Evolutionary conservation across 768 basidiomycete species (phyloP), one percentile per base, ranked within the genome.

Genomic region (Collybia mongolica): DNA sequence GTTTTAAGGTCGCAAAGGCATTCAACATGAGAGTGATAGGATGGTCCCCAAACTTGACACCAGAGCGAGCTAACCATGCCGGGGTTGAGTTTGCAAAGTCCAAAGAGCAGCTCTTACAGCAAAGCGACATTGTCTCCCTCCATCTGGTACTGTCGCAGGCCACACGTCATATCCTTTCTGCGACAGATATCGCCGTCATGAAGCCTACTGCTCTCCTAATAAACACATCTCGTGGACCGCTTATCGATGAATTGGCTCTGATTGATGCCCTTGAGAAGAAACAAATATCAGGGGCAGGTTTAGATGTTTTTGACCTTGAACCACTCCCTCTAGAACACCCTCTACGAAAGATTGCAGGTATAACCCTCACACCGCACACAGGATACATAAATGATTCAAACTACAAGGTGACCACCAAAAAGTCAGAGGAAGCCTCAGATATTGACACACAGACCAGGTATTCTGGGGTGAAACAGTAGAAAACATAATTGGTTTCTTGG

Each of bases 271-370:
- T 86, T 51, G 61, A 71, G 49, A 59, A 73, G 28, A 72, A 70
- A 36, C 66, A 53, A 39, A 83, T 87, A 29, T 73, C 74, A 2
- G 85, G 82, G 0, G 84, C 79, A 0, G 85, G 81, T 0, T 60
- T 87, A 46, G 85, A 87, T 62, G 86, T 88, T 1, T 87, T 77
- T 58, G 83, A 84, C 40, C 58, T 75, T 29, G 84, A 88, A 57
- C 86, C 85, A n/a, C 64, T 85, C 46, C 81, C 82, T 4, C 53
- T 80, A 29, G 75, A 80, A 44, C 79, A 84, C 58, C 75, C 80
- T 0, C 51, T 84, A 17, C 71, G 83, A 43, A 69, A 60, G 28
- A 59, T 80, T 45, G 65, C 72, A 41, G 82, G 82, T 52, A 80
- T 83, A 4, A 81, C 80, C 1, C 65, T 85, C 28, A 76, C 72